A percentile compares a stretch with the other conserved stretches of the same genome.
Conservation (phyloP, 768 basidiomycete species). For the Lyophyllum decastes region DNA sequence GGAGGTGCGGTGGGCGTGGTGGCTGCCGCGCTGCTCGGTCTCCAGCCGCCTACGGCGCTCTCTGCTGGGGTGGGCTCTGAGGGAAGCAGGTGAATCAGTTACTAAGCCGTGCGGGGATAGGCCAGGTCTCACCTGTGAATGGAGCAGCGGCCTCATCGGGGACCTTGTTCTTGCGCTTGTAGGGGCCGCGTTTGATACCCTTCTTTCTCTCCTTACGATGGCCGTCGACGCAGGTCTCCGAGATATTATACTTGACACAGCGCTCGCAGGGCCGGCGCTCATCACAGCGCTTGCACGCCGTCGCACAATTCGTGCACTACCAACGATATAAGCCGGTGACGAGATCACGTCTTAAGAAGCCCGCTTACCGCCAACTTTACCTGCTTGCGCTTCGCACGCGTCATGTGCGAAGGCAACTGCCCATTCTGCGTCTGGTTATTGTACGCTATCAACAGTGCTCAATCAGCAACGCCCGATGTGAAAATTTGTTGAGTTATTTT, state of each 20-base stretch:
- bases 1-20: not conserved
- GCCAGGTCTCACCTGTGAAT: constrained; percentile 3
- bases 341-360: not conserved
- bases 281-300: constrained; percentile 81
- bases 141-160: not conserved
- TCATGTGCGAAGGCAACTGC: constrained; percentile 25
- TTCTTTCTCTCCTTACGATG: constrained; percentile 93
- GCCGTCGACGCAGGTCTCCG: constrained; percentile 80
- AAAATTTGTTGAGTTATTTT: not conserved
- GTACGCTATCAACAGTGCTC: not conserved
- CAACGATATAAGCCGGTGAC: not conserved
- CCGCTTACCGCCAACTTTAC: constrained; percentile 78
- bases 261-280: constrained; percentile 76
- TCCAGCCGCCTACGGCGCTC: too few species aligned
- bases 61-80: too few species aligned
- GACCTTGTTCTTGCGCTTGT: constrained; percentile 62
- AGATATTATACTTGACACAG: constrained; percentile 85
- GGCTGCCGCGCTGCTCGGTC: not conserved
- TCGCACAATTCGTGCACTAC: constrained; percentile 85
- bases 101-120: not conserved
- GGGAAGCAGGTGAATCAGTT: not conserved
- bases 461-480: constrained; percentile 8
- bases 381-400: constrained; percentile 76
- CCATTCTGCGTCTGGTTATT: constrained; percentile 23
- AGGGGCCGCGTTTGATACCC: constrained; percentile 86